These are phyloP conservation scores for Rhodotorula glutinis DNA, from an alignment of 1,284 basidiomycete genomes.

Conservation along the genomic window DNA sequence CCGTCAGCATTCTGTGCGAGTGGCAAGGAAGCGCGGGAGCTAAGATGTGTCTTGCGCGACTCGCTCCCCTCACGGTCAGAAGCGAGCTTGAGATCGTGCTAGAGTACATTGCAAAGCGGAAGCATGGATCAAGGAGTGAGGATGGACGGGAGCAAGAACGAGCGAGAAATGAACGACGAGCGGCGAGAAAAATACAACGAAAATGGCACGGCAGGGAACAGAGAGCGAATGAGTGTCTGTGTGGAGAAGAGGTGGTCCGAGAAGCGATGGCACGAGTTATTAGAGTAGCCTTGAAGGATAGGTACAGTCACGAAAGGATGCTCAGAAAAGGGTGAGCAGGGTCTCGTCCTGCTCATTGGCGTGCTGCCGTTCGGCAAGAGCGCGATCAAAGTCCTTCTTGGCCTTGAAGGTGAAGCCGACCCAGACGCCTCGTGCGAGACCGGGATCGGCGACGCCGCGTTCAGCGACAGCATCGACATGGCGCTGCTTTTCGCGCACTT, in stretches of 20 bases:
- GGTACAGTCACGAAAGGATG: not conserved
- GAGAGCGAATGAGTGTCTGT: slow-evolving; percentile 1
- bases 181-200: too few species aligned
- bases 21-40: too few species aligned
- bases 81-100: too few species aligned
- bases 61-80: too few species aligned
- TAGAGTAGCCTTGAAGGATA: not conserved
- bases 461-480: slow-evolving; percentile 90
- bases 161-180: not conserved
- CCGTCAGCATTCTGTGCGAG: too few species aligned
- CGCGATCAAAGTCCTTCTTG: slow-evolving; percentile 25
- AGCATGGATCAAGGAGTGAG: too few species aligned
- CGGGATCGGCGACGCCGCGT: slow-evolving; percentile 61
- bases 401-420: slow-evolving; percentile 86
- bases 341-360: slow-evolving; percentile 2
- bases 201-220: not conserved
- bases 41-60: too few species aligned
- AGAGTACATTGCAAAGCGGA: too few species aligned
- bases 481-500: slow-evolving; percentile 94
- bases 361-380: slow-evolving; percentile 11
- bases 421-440: slow-evolving; percentile 75
- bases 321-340: slow-evolving; percentile 20
- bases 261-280: not conserved
- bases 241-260: not conserved
- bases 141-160: too few species aligned